Percentiles rank a stretch among this genome's conserved stretches.
These are phyloP conservation scores for Xylariales sp. DNA, from an alignment of 2,329 filamentous ascomycete genomes.

Conservation along the genomic window DNA sequence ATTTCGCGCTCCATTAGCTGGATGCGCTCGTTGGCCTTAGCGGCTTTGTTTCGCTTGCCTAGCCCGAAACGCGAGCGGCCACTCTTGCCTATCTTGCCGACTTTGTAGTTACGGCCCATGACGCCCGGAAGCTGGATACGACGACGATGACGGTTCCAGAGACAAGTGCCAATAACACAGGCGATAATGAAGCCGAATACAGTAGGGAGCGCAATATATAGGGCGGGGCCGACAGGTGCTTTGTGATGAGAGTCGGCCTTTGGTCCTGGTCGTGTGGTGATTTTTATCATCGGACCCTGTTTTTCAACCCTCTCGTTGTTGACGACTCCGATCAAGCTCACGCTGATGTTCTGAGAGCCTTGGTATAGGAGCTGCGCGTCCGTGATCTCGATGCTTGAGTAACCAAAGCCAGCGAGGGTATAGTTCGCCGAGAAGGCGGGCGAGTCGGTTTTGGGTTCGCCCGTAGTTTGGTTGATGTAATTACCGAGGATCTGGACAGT, in stretches of 20 bases:
- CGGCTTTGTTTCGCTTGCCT: constrained; percentile 49
- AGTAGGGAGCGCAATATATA: constrained; percentile 65
- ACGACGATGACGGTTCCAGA: constrained; percentile 66
- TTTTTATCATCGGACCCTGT: constrained; percentile 56
- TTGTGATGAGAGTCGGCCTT: constrained; percentile 47
- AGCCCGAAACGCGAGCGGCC: constrained; percentile 51
- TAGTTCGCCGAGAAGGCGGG: constrained; percentile 53
- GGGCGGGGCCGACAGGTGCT: constrained; percentile 53
- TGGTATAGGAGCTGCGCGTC: constrained; percentile 53
- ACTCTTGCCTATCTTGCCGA: constrained; percentile 52
- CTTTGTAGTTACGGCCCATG: constrained; percentile 62
- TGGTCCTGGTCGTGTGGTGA: constrained; percentile 53
- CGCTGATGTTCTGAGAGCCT: constrained; percentile 59
- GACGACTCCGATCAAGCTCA: constrained; percentile 57
- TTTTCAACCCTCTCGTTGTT: constrained; percentile 49
- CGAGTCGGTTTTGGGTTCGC: constrained; percentile 49
- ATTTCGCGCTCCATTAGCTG: constrained; percentile 57
- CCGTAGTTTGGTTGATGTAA: constrained; percentile 50
- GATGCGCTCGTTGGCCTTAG: constrained; percentile 56
- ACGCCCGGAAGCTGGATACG: constrained; percentile 63
- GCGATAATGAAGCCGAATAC: constrained; percentile 61
- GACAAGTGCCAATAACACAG: constrained; percentile 64
- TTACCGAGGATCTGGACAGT: constrained; percentile 50
- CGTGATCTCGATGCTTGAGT: constrained; percentile 59
- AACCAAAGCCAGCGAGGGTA: constrained; percentile 58